These are phyloP conservation scores for Phytopythium vexans DNA, from an alignment of 352 stramenopile genomes.

Conservation along the genomic window DNA sequence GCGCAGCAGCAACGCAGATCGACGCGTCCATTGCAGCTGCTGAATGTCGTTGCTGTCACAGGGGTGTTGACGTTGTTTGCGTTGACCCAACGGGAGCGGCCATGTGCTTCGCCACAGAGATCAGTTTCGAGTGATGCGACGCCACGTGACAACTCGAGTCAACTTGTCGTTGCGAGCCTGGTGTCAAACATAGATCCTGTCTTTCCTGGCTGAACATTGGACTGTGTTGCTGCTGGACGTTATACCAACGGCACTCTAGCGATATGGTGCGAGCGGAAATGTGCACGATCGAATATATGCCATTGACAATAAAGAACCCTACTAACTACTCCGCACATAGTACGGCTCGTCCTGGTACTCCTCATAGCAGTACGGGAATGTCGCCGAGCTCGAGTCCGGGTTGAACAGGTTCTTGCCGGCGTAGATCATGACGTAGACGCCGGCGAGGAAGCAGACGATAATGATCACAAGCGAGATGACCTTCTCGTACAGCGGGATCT, in stretches of 20 bases:
- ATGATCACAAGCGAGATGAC: conserved; percentile 28
- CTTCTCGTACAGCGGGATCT: conserved; percentile 40
- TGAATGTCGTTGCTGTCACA: too few relatives aligned
- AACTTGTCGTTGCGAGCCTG: neutral
- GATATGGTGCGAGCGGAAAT: neutral
- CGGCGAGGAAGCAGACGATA: conserved; percentile 24
- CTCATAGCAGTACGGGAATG: conserved; percentile 55
- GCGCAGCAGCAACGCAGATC: too few relatives aligned
- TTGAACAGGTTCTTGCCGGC: conserved; percentile 37
- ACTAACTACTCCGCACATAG: conserved; percentile 22
- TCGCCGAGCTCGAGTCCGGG: conserved; percentile 16
- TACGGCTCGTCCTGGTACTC: conserved; percentile 43
- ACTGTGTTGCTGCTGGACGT: too few relatives aligned
- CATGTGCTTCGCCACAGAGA: neutral
- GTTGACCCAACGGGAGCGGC: too few relatives aligned
- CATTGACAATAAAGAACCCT: too few relatives aligned
- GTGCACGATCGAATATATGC: too few relatives aligned
- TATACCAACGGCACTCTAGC: neutral
- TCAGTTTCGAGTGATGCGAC: neutral
- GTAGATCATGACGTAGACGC: conserved; percentile 41
- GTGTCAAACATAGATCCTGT: too few relatives aligned
- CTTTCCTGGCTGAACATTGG: too few relatives aligned
- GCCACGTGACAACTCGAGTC: too few relatives aligned
- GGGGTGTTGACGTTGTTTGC: too few relatives aligned
- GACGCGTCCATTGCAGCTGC: too few relatives aligned